Evolutionary conservation across 192 early-diverging fungal species (phyloP).

Genomic region (Mortierella claussenii): DNA sequence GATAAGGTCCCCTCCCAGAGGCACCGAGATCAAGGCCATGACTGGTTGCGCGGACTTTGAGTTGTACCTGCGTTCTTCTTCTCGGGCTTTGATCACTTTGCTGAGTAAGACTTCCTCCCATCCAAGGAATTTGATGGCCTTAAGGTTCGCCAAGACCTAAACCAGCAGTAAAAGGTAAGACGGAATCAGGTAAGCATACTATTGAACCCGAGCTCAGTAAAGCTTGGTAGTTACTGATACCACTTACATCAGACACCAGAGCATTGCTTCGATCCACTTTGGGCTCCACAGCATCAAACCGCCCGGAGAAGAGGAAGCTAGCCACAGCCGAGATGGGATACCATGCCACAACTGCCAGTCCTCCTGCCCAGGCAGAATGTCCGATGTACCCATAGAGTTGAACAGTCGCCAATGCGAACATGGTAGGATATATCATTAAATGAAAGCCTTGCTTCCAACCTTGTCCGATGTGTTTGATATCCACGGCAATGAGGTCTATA

Average conservation of each 20-base stretch:
- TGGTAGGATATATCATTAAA: conserved; percentile 32
- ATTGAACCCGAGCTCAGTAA: not conserved
- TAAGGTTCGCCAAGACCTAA: conserved; percentile 44
- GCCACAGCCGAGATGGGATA: conserved; percentile 49
- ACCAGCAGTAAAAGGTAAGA: not conserved
- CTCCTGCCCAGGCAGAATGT: conserved; percentile 42
- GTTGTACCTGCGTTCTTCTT: conserved; percentile 23
- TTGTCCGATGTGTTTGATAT: conserved; percentile 45
- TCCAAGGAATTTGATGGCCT: conserved; percentile 39
- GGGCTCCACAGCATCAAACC: conserved; percentile 28
- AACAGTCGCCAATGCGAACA: conserved; percentile 31
- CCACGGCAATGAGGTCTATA: conserved; percentile 32
- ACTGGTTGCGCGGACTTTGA: conserved; percentile 43
- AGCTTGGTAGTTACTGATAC: too few relatives aligned
- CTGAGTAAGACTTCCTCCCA: conserved; percentile 43
- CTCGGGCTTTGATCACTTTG: conserved; percentile 30
- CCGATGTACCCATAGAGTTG: conserved; percentile 43
- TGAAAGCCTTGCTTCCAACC: conserved; percentile 44
- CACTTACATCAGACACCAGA: conserved; percentile 43
- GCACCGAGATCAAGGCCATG: conserved; percentile 49
- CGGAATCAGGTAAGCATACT: not conserved
- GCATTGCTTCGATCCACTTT: conserved; percentile 42
- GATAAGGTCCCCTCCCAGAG: conserved; percentile 45
- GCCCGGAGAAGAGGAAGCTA: conserved; percentile 51
- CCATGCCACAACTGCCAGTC: conserved; percentile 33